Evolutionary conservation across 2,329 filamentous ascomycete genomes (phyloP).

Genomic region (Sporothrix protearum): DNA sequence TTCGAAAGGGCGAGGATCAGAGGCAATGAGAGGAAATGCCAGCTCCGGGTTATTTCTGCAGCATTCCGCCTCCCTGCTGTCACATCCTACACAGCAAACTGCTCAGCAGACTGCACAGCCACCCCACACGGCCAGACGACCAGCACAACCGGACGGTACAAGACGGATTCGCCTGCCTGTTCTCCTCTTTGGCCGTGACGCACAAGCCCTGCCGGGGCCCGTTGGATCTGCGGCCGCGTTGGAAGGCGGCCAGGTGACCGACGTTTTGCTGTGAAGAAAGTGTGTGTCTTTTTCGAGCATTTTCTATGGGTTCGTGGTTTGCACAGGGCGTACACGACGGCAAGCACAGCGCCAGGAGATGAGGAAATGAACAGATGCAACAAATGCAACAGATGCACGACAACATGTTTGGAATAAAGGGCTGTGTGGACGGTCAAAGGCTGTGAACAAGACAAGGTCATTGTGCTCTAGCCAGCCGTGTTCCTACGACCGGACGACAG

Average conservation of each 20-base stretch:
- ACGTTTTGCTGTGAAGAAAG: background rate
- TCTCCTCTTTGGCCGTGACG: background rate
- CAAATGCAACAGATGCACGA: background rate
- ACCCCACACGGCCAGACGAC: background rate
- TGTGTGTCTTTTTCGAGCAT: background rate
- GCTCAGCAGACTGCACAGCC: no score
- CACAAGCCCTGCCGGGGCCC: background rate
- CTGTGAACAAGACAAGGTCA: background rate
- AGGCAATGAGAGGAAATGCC: background rate
- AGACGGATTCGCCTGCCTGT: background rate
- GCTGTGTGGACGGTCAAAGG: background rate
- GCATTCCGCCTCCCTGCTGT: background rate
- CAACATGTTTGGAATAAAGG: background rate
- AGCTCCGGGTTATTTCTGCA: background rate
- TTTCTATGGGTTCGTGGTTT: no score
- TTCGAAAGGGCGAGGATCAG: background rate
- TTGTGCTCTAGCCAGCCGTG: background rate
- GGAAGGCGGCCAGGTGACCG: background rate
- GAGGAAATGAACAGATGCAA: background rate
- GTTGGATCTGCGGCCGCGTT: background rate
- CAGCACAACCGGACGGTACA: background rate
- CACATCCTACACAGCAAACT: background rate
- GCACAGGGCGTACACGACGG: background rate
- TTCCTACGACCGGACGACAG: background rate
- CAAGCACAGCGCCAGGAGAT: background rate